Base-by-base conservation (phyloP, 2,329 filamentous ascomycete species). In the Botryosphaeria dothidea region DNA sequence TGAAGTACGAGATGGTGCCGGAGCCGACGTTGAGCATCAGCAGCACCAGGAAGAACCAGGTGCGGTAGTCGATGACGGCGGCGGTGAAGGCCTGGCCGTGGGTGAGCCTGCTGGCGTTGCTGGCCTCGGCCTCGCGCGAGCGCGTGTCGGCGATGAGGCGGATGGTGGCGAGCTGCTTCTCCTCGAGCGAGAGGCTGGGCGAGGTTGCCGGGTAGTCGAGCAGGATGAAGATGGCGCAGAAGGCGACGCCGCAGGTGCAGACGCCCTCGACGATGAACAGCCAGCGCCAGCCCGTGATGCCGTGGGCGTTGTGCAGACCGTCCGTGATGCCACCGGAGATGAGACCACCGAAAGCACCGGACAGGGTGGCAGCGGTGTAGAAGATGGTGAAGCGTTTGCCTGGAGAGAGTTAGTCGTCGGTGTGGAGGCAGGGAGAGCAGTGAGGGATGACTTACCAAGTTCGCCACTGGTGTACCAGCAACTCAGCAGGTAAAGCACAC, bases 371-470 rank as follows among this genome's bases (percentile, higher is more conserved):
- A 13, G 84, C 85, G 38, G 81, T 85, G 72, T 84, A 88, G 72
- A 88, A 89, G 13, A 86, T 86, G 1, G 85, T 87, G 15, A 88
- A 81, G 66, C 87, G 82, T 80, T 73, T 84, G 71, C 85, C 87
- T 86, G 52, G 88, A 90, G 77, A n/a, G 4, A 90, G 76, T 69
- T 85, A 86, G 64, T 1, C 3, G 23, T 41, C 19, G 15, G 19
- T 3, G n/a, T 15, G 8, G 9, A 52, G 34, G 29, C 4, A 17
- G 9, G 36, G 62, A n/a, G n/a, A n/a, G n/a, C n/a, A n/a, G n/a
- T n/a, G n/a, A n/a, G n/a, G n/a, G n/a, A n/a, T n/a, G n/a, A n/a
- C n/a, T n/a, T 60, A 51, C 60, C 60, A 6, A 66, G 49, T 23
- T 66, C 65, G 43, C 49, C 54, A 27, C 45, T 41, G n/a, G 52